A percentile compares a stretch with the other conserved stretches of the same genome.
phyloP scores from a whole-genome alignment of 140 eudicot genomes.

The Ambrosia hybrid region DNA sequence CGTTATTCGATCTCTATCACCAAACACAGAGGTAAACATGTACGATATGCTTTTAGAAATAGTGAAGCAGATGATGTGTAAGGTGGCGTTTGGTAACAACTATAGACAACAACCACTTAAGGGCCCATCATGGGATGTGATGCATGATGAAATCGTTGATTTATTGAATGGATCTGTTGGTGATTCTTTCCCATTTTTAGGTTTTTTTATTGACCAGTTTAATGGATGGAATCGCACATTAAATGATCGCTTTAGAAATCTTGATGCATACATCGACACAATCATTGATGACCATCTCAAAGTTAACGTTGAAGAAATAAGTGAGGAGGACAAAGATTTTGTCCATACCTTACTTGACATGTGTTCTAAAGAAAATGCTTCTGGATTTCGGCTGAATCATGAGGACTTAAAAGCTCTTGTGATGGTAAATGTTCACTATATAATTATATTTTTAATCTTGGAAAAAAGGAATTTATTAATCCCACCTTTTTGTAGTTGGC shows the following conservation, averaged over 20 bases:
- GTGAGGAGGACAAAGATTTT: conserved; percentile 26
- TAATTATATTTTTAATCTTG: background rate
- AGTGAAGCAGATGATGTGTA: conserved; percentile 23
- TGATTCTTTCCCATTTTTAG: conserved; percentile 31
- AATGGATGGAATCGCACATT: conserved; percentile 30
- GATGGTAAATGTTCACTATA: background rate
- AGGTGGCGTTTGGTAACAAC: conserved; percentile 38
- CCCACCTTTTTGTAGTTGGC: too few species aligned
- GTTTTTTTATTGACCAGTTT: conserved; percentile 17
- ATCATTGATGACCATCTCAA: conserved; percentile 33
- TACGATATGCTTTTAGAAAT: background rate
- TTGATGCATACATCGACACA: conserved; percentile 27
- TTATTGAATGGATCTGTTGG: conserved; percentile 17
- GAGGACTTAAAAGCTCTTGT: conserved; percentile 23
- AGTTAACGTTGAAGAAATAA: background rate
- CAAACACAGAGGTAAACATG: conserved; percentile 4
- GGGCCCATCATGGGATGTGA: conserved; percentile 16
- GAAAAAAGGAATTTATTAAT: too few species aligned
- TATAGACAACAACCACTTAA: conserved; percentile 17
- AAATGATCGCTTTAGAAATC: conserved; percentile 11
- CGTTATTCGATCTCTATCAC: background rate
- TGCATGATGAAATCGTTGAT: conserved; percentile 12
- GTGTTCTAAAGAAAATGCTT: conserved; percentile 2
- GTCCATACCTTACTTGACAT: conserved; percentile 16
- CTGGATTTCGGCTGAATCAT: conserved; percentile 4